Evolutionary conservation across 169 alveolate genomes (phyloP), one percentile per base, ranked within the genome.

Genomic region (Neospora caninum): DNA sequence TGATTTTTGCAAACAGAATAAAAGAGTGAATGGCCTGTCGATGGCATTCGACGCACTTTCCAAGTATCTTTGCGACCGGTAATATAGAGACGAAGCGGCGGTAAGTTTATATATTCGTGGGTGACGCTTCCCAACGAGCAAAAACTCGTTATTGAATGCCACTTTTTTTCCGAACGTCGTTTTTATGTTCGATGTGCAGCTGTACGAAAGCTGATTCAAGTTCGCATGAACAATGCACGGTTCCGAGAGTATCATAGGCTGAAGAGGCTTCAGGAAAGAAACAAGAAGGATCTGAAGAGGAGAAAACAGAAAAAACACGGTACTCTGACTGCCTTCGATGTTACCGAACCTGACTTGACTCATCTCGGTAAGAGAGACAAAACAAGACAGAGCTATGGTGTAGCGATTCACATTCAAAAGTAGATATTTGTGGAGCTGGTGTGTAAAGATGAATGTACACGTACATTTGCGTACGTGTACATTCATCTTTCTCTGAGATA

Each of bases 221-320:
- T 78, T 6, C 86, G 86, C 86, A 78, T 78, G 86, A 78, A 78
- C 31, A 78, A 78, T 38, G 86, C 86, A 38, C 41, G 86, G 2
- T 78, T 78, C 86, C 86, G 39, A 18, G 86, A 78, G 42, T 78
- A 78, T 25, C 27, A 20, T 9, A n/a, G 42, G 86, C 45, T 78
- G 86, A n/a, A 78, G 45, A 78, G 42, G 45, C 39, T 36, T 9
- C 86, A 20, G 29, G 86, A 36, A n/a, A 78, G 31, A 78, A 78
- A 38, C 49, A 38, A 78, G 45, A 78, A n/a, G n/a, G 86, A 78
- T n/a, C 27, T 1, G 86, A 38, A 78, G 42, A 78, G 0, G 86
- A 16, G 25, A 64, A 64, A 64, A 27, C 25, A 64, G 73, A 9
- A 27, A 16, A 27, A 22, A 4, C 73, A 22, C 73, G 73, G n/a